phyloP scores from a whole-genome alignment of 371 early-diverging fungal species.

The Chytridium lagenaria region DNA sequence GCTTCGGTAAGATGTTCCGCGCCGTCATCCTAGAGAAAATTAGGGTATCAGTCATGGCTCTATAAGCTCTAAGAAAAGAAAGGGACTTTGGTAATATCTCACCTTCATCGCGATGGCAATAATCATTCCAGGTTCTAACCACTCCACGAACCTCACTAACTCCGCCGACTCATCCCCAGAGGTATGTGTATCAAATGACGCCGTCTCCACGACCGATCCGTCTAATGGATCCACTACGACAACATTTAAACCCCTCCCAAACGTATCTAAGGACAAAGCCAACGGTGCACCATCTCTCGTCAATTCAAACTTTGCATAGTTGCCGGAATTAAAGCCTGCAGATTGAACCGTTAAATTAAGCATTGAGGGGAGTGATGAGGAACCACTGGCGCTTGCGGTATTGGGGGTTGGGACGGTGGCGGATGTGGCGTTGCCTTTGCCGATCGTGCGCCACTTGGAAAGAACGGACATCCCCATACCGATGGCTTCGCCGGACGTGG shows the following conservation, averaged over 20 bases:
- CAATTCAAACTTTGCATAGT: slow-evolving; percentile 73
- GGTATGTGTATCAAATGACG: slow-evolving; percentile 78
- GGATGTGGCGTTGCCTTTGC: neutral
- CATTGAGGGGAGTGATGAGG: slow-evolving; percentile 36
- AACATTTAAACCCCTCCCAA: slow-evolving; percentile 77
- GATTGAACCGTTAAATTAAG: slow-evolving; percentile 59
- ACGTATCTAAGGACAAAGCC: slow-evolving; percentile 51
- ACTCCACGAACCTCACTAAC: slow-evolving; percentile 69
- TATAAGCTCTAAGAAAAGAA: neutral
- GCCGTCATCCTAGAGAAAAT: slow-evolving; percentile 74
- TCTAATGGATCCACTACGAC: slow-evolving; percentile 72
- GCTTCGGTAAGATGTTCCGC: slow-evolving; percentile 67
- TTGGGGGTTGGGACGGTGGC: neutral
- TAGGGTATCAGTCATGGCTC: neutral
- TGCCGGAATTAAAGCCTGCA: slow-evolving; percentile 76
- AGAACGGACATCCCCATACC: slow-evolving; percentile 34
- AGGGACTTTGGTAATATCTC: no score
- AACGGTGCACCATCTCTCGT: slow-evolving; percentile 58
- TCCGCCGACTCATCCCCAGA: slow-evolving; percentile 70
- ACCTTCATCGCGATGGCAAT: slow-evolving; percentile 67
- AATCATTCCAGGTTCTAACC: slow-evolving; percentile 66
- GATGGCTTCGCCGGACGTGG: slow-evolving; percentile 42
- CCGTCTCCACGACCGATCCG: slow-evolving; percentile 68
- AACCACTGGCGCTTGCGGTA: slow-evolving; percentile 29
- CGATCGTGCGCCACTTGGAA: slow-evolving; percentile 20